Evolutionary conservation across 2,329 filamentous ascomycete genomes (phyloP).

Genomic region (Paraphoma sp.): DNA sequence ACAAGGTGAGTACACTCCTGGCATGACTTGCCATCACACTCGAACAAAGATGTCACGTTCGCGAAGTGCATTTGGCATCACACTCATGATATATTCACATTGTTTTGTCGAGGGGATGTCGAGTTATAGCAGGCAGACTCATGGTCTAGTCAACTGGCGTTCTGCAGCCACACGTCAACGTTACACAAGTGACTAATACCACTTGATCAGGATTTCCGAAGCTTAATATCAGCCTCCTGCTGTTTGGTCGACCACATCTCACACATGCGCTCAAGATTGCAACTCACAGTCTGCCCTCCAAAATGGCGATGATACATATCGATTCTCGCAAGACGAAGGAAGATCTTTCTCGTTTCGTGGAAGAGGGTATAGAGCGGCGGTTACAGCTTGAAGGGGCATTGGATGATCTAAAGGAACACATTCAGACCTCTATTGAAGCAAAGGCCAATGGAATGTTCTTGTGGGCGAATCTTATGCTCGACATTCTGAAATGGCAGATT

Average conservation of each 20-base stretch:
- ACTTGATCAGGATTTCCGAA: not conserved
- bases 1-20: too few species aligned
- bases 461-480: conserved; percentile 1
- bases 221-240: not conserved
- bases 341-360: not conserved
- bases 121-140: too few species aligned
- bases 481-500: conserved; percentile 1
- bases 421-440: not conserved
- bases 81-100: too few species aligned
- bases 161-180: not conserved
- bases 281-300: not conserved
- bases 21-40: too few species aligned
- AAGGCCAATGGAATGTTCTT: conserved; percentile 1
- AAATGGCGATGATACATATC: not conserved
- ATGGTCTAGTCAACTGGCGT: too few species aligned
- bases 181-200: not conserved
- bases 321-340: not conserved
- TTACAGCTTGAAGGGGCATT: not conserved
- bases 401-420: not conserved
- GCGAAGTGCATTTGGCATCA: too few species aligned
- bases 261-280: not conserved
- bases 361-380: not conserved
- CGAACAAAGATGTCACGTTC: too few species aligned
- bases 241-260: not conserved
- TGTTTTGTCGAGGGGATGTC: too few species aligned